phyloP scores from a whole-genome alignment of 768 basidiomycete species.

The Lentinus brumalis region DNA sequence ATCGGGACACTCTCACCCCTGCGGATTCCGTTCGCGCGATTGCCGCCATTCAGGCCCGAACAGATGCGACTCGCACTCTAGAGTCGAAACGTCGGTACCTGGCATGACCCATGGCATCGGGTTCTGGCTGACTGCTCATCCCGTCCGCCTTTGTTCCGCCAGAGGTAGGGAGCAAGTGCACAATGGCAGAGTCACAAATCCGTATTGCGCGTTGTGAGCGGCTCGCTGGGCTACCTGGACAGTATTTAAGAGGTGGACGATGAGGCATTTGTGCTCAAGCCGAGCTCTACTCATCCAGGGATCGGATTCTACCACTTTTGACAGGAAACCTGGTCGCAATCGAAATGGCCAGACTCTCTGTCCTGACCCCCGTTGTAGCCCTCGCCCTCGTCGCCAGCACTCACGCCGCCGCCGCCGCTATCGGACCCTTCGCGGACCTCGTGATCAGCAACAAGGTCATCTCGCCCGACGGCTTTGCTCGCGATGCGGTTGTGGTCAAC shows the following conservation, averaged over 20 bases:
- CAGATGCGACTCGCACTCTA: neutral
- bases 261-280: neutral
- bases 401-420: neutral
- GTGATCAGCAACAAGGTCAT: constrained; percentile 1
- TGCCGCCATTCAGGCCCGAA: constrained; percentile 1
- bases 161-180: neutral
- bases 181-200: neutral
- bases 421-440: constrained; percentile 7
- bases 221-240: neutral
- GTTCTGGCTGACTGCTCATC: neutral
- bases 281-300: neutral
- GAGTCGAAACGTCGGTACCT: neutral
- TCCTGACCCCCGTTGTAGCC: neutral
- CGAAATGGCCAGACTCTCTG: neutral
- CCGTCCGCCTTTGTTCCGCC: neutral
- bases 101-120: neutral
- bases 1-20: neutral
- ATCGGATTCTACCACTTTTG: neutral
- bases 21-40: neutral
- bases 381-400: neutral
- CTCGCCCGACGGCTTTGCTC: constrained; percentile 9
- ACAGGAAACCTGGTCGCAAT: neutral
- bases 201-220: neutral
- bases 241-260: neutral
- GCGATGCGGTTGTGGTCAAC: constrained; percentile 14